These are phyloP conservation scores for Skeletonema menzelii DNA, from an alignment of 108 stramenopile species.

Conservation along the genomic window DNA sequence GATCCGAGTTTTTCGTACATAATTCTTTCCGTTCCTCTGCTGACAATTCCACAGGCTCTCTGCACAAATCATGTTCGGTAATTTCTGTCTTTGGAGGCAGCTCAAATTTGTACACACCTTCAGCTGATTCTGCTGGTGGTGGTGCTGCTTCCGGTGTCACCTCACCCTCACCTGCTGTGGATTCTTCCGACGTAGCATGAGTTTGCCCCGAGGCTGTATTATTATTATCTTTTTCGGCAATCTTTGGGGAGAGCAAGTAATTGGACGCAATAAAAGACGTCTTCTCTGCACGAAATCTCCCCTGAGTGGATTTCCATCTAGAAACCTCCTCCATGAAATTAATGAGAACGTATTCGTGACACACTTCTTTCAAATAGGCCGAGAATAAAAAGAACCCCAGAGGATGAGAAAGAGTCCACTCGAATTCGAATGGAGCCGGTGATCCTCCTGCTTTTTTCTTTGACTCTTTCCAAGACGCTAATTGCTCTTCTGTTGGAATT, in stretches of 20 bases:
- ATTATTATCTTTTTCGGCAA: neutral
- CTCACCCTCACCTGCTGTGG: slow-evolving; percentile 1
- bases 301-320: slow-evolving; percentile 52
- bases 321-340: slow-evolving; percentile 78
- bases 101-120: neutral
- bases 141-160: neutral
- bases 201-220: neutral
- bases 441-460: slow-evolving; percentile 13
- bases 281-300: slow-evolving; percentile 46
- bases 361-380: slow-evolving; percentile 62
- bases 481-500: slow-evolving; percentile 66
- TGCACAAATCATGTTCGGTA: slow-evolving; percentile 49
- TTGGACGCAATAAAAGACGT: slow-evolving; percentile 41
- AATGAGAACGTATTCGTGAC: slow-evolving; percentile 68
- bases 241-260: slow-evolving; percentile 23
- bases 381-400: slow-evolving; percentile 78
- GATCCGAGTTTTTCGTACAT: slow-evolving; percentile 12
- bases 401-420: slow-evolving; percentile 58
- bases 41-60: slow-evolving; percentile 4
- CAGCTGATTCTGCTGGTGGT: neutral
- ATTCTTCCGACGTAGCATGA: slow-evolving; percentile 1
- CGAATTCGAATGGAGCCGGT: slow-evolving; percentile 49
- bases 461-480: slow-evolving; percentile 52
- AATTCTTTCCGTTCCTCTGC: slow-evolving; percentile 23
- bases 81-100: slow-evolving; percentile 55